Evolutionary conservation across 306 rosid species (phyloP), one percentile per base, ranked within the genome.

Genomic region (Parietaria judaica): DNA sequence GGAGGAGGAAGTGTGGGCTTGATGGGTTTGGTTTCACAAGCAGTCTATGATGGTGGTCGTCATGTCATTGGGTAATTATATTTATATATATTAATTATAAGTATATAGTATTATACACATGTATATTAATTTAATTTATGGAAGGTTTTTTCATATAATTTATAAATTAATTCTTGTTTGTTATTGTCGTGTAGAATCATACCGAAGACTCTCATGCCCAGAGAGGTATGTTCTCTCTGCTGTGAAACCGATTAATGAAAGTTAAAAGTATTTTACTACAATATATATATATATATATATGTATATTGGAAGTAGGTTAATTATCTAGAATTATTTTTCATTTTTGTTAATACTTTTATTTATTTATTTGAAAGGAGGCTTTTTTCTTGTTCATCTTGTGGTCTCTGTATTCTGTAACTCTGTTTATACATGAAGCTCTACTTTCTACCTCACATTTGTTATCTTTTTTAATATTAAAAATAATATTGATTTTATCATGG

Each of bases 1-100:
- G 98, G 98, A 70, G 98, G 98, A 68, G 98, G 98, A 13, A 91
- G 98, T 79, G 78, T 91, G 70, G 98, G 98, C 51, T 76, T 91
- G 81, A 91, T 91, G 98, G 98, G 98, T 23, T 76, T 85, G 78
- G 79, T 91, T 60, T 91, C 98, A 53, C 96, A 91, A 65, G 95
- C 98, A 54, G 98, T 91, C 43, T 77, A 81, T 48, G 72, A 81
- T 63, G 98, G 98, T 8, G 98, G 98, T 49, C 77, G 96, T 49
- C 98, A 91, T 72, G 98, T 91, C 69, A 76, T 83, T 75, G 96
- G 98, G 98, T 91, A 17, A 57, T 4, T 49, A 49, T 49, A 49
- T 49, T 1, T 49, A 49, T 11, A 10, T 41, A 41, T 41, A 41
- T 41, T 5, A 5, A 41, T 41, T 41, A 41, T 41, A 41, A 41